Base-by-base conservation (phyloP, 805 yeast species). In the Starmerella vaccinii region DNA sequence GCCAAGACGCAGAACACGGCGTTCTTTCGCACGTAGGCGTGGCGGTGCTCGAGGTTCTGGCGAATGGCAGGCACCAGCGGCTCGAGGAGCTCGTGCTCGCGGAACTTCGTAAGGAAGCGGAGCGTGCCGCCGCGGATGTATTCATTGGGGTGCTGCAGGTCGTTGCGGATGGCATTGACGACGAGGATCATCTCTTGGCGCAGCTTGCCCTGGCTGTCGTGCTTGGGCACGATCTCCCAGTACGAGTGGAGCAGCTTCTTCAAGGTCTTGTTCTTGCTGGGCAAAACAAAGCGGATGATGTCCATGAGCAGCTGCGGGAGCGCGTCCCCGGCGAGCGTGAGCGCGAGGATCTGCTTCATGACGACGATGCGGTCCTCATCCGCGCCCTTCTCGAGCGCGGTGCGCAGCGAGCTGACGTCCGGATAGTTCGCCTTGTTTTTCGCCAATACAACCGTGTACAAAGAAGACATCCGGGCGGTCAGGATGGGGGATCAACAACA, bases 151-250 rank as follows among this genome's bases (percentile, higher is more conserved):
- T 94, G 98, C 70, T 89, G 97, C 61, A 92, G 76, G 66, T 92
- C 99, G 68, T 88, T 89, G 68, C 92, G 95, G 63, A 92, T 87
- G 49, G 97, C 96, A 67, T 94, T 94, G 72, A 97, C 92, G 46
- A 90, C 97, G 57, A 92, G 78, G 68, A 94, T 90, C 97, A 92
- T 92, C 71, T 92, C 99, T 67, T 90, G 97, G 70, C 86, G 86
- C 75, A 94, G 77, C 67, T 86, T 87, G 4, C 97, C 97, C 48
- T 83, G 83, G 33, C 75, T 73, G 60, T 87, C 95, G 58, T 83
- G 73, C 69, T 94, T 94, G 50, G 95, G 94, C 65, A 95, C 94
- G 50, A 90, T 86, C 68, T 92, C 99, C 97, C 97, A 92, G 72
- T 92, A 92, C 62, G 87, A 85, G 63, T 90, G 92, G 57, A 94